These are phyloP conservation scores for Helianthus annuus DNA, from an alignment of 129 eudicot genomes.

Conservation along the genomic window HanXRQr2.0-SUNRISE NC_035445.2:87679585-87680084, in stretches of 20 bases:
- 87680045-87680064: constrained; percentile 48
- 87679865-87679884: constrained; percentile 69
- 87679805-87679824: neutral
- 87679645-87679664: neutral
- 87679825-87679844: constrained; percentile 9
- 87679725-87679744: constrained; percentile 58
- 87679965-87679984: constrained; percentile 88
- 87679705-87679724: constrained; percentile 52
- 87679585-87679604: constrained; percentile 17
- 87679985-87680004: constrained; percentile 22
- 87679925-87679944: constrained; percentile 65
- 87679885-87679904: constrained; percentile 64
- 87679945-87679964: constrained; percentile 57
- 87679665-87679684: constrained; percentile 69
- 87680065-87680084: constrained; percentile 80
- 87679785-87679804: constrained; percentile 20
- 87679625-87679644: neutral
- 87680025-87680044: constrained; percentile 12
- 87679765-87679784: constrained; percentile 62
- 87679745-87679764: constrained; percentile 62
- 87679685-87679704: constrained; percentile 44
- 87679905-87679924: constrained; percentile 65
- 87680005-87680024: constrained; percentile 18
- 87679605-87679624: constrained; percentile 8
- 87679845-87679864: constrained; percentile 55